Conservation (phyloP, 2,329 filamentous ascomycete genomes). For the Aphanocladium album region DNA sequence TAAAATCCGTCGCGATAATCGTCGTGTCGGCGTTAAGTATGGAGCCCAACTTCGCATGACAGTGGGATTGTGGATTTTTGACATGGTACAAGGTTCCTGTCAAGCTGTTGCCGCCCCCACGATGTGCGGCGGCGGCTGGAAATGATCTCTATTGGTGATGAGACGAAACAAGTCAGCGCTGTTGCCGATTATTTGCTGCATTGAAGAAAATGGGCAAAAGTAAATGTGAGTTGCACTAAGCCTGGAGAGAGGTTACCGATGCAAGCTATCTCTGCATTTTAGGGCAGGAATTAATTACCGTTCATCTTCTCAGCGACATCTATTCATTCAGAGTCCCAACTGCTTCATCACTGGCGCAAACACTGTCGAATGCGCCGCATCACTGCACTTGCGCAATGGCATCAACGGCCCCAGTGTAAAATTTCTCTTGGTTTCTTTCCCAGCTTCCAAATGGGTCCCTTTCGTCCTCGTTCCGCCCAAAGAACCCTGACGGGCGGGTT, state of each 20-base stretch:
- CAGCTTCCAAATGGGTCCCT: background rate
- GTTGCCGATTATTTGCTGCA: no score
- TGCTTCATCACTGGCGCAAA: no score
- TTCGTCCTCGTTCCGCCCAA: background rate
- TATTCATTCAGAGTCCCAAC: no score
- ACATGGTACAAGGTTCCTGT: background rate
- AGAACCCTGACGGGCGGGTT: background rate
- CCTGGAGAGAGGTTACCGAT: no score
- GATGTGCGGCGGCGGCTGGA: background rate
- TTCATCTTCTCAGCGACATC: no score
- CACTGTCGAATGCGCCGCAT: background rate
- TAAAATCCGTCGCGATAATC: background rate
- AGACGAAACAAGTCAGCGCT: background rate
- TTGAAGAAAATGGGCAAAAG: no score
- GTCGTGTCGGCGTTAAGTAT: background rate
- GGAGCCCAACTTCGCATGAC: background rate
- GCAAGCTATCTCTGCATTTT: no score
- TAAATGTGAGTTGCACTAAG: no score
- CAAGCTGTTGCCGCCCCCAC: background rate
- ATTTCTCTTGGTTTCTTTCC: background rate
- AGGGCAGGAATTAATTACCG: no score
- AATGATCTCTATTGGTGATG: background rate
- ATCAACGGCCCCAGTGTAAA: background rate
- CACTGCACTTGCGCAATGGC: background rate
- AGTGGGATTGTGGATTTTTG: background rate